phyloP scores from a whole-genome alignment of 805 yeast genomes.

The Kazachstania kunashirensis region DNA sequence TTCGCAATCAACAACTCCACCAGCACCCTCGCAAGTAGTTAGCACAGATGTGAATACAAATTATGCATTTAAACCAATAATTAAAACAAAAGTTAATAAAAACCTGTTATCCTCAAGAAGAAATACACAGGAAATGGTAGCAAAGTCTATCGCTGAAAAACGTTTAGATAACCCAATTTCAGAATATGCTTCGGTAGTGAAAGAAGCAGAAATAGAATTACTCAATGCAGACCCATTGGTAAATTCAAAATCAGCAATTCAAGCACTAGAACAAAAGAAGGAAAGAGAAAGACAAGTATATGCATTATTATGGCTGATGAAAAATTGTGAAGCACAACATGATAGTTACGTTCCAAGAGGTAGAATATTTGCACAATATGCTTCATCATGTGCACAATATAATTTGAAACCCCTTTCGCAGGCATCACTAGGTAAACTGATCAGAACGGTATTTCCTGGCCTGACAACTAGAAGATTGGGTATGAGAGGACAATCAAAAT shows the following conservation, averaged over 20 bases:
- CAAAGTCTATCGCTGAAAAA: conserved; percentile 24
- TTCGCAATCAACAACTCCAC: too few relatives aligned
- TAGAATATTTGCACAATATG: conserved; percentile 59
- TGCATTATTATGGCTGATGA: conserved; percentile 73
- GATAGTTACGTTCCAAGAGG: conserved; percentile 55
- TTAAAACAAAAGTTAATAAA: conserved; percentile 8
- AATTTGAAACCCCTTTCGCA: conserved; percentile 55
- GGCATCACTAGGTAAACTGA: conserved; percentile 71
- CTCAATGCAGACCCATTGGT: conserved; percentile 25
- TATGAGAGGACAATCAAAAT: conserved; percentile 69
- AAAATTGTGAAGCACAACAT: conserved; percentile 43
- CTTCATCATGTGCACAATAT: conserved; percentile 44
- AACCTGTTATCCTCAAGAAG: conserved; percentile 7
- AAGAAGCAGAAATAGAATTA: conserved; percentile 32
- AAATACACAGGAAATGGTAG: conserved; percentile 20
- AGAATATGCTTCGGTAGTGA: conserved; percentile 38
- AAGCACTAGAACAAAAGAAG: conserved; percentile 29
- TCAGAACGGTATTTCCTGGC: conserved; percentile 53
- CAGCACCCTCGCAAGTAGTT: too few relatives aligned
- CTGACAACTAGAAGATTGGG: conserved; percentile 73
- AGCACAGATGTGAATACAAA: too few relatives aligned
- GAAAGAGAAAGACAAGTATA: conserved; percentile 67
- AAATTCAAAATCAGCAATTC: conserved; percentile 23
- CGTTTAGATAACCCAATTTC: conserved; percentile 31
- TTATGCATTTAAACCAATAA: background rate